These are phyloP conservation scores for Pleurotus giganteus DNA, from an alignment of 768 basidiomycete species.

Conservation along the genomic window DNA sequence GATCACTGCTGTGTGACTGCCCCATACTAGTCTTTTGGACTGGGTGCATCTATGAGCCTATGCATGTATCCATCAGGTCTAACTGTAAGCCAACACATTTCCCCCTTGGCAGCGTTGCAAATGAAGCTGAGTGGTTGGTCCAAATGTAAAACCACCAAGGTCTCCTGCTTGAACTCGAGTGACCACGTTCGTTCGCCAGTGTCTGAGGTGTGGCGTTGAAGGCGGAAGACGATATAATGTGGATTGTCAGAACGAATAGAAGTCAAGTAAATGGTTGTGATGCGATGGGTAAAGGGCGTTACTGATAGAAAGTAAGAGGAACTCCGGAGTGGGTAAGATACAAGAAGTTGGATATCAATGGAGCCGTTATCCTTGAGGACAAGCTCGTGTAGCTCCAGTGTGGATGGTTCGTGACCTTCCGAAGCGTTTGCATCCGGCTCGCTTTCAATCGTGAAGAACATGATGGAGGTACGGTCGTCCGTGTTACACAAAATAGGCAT, in stretches of 20 bases:
- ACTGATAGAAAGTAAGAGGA: neutral
- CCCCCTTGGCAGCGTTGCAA: neutral
- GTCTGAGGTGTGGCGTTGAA: neutral
- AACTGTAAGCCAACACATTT: neutral
- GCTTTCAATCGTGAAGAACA: neutral
- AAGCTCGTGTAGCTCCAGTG: neutral
- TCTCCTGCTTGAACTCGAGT: neutral
- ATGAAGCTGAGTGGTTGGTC: neutral
- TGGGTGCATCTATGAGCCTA: neutral
- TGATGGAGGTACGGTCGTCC: neutral
- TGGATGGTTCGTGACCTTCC: neutral
- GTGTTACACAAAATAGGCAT: too few relatives aligned
- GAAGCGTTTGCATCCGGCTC: neutral
- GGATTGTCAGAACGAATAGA: neutral
- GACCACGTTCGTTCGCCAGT: neutral
- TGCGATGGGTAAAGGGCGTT: neutral
- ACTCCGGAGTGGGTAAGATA: neutral
- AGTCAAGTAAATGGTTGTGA: neutral
- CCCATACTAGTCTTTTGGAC: neutral
- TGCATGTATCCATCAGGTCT: neutral
- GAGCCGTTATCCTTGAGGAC: neutral
- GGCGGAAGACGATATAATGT: neutral
- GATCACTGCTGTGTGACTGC: neutral
- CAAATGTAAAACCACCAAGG: neutral
- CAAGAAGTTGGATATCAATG: neutral